phyloP scores from a whole-genome alignment of 1,139 yeast species.

The Blastobotrys indianensis region DNA sequence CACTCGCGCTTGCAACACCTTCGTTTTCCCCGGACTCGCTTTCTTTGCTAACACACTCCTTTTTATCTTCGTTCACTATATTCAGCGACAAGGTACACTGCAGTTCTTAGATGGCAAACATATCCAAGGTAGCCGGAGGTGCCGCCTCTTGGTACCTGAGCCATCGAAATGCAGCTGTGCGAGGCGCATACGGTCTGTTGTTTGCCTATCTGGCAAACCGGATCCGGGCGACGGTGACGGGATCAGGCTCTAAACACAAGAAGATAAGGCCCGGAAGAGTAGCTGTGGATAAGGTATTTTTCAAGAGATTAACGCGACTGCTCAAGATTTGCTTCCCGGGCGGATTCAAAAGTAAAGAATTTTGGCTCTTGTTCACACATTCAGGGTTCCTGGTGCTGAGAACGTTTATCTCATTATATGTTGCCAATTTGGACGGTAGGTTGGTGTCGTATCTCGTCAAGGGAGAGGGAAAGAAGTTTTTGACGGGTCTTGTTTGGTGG shows the following conservation, averaged over 20 bases:
- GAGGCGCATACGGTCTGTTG: slow-evolving; percentile 26
- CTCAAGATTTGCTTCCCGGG: slow-evolving; percentile 35
- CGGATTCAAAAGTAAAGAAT: slow-evolving; percentile 32
- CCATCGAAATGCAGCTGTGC: slow-evolving; percentile 26
- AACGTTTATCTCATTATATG: slow-evolving; percentile 71
- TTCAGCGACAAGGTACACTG: neutral
- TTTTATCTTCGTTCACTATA: neutral
- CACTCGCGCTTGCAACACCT: neutral
- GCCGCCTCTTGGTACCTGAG: slow-evolving; percentile 19
- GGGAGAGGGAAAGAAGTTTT: slow-evolving; percentile 59
- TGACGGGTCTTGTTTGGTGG: slow-evolving; percentile 67
- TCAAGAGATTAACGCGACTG: slow-evolving; percentile 27
- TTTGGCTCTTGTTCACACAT: slow-evolving; percentile 48
- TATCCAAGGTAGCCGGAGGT: slow-evolving; percentile 18
- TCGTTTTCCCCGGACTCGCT: neutral
- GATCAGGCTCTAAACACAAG: slow-evolving; percentile 15
- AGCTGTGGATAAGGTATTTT: slow-evolving; percentile 33
- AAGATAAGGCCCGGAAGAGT: slow-evolving; percentile 19
- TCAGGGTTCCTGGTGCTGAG: slow-evolving; percentile 57
- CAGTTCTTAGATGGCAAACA: slow-evolving; percentile 14
- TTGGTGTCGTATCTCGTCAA: slow-evolving; percentile 78
- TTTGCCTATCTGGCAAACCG: slow-evolving; percentile 23
- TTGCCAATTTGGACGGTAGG: slow-evolving; percentile 82
- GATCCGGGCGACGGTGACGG: slow-evolving; percentile 21
- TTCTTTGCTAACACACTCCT: neutral